phyloP scores from a whole-genome alignment of 2,329 filamentous ascomycete species.

The Chrysosporium keratinophilum region DNA sequence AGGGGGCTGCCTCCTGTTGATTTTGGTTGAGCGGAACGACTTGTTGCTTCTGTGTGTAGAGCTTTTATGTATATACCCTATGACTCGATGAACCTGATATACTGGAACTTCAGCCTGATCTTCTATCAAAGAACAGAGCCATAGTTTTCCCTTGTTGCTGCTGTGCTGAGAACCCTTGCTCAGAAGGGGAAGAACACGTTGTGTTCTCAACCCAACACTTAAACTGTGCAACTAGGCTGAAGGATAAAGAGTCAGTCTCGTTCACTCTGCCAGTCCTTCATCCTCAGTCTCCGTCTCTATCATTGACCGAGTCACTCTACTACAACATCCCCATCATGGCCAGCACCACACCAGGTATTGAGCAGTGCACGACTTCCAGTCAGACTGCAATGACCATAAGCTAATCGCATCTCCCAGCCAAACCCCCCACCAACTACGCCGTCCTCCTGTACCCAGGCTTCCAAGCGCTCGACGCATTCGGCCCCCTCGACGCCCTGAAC shows the following conservation, averaged over 20 bases:
- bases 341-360: background rate
- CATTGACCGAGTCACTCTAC: no score
- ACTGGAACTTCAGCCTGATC: no score
- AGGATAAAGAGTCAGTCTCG: no score
- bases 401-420: background rate
- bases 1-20: constrained; percentile 49
- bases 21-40: constrained; percentile 24
- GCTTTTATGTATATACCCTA: background rate
- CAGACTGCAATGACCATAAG: no score
- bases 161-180: no score
- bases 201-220: no score
- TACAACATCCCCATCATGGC: background rate
- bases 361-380: background rate
- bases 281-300: no score
- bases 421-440: constrained; percentile 14
- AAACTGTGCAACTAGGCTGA: no score
- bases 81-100: background rate
- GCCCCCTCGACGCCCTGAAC: constrained; percentile 41
- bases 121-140: no score
- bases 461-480: constrained; percentile 36
- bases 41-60: background rate
- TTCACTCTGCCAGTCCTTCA: no score
- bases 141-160: no score
- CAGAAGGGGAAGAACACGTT: no score
- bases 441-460: constrained; percentile 34